phyloP scores from a whole-genome alignment of 2,329 filamentous ascomycete genomes.

The Lizonia empirigonia region DNA sequence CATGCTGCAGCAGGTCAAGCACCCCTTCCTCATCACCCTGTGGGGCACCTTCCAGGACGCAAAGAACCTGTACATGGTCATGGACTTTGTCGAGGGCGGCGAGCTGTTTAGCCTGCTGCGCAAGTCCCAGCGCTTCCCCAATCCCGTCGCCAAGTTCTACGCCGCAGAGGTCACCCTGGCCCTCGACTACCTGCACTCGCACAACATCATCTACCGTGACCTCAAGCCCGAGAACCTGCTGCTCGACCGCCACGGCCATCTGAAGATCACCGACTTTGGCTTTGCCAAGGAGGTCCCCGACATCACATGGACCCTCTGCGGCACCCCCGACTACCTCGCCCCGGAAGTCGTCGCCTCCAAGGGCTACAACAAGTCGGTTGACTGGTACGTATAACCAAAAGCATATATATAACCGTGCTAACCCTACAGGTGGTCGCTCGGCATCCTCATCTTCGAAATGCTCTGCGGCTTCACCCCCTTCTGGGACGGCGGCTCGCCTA shows the following conservation, averaged over 20 bases:
- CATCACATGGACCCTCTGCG: conserved; percentile 98
- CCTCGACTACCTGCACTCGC: conserved; percentile 90
- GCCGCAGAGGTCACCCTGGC: conserved; percentile 96
- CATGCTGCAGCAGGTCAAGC: conserved; percentile 96
- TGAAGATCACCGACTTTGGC: conserved; percentile 98
- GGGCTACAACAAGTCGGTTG: conserved; percentile 99
- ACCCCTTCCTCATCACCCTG: conserved; percentile 95
- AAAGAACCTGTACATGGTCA: conserved; percentile 98
- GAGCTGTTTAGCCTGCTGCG: conserved; percentile 94
- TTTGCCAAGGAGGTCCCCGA: conserved; percentile 98
- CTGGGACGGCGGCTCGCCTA: conserved; percentile 96
- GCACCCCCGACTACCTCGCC: conserved; percentile 95
- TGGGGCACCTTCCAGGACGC: conserved; percentile 98
- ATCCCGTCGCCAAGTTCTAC: conserved; percentile 98
- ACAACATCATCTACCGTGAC: conserved; percentile 97
- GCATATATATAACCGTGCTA: background rate
- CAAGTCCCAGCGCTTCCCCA: conserved; percentile 97
- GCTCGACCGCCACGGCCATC: conserved; percentile 87
- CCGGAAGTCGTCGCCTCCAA: conserved; percentile 99
- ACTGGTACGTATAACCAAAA: conserved; percentile 72
- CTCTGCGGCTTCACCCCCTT: conserved; percentile 98
- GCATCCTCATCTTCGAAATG: conserved; percentile 99
- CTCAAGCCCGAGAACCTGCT: conserved; percentile 94
- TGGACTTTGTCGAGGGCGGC: conserved; percentile 99
- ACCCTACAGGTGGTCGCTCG: conserved; percentile 85